Evolutionary conservation across 2,329 filamentous ascomycete genomes (phyloP).

Genomic region (Aspergillus oerlinghausenensis): DNA sequence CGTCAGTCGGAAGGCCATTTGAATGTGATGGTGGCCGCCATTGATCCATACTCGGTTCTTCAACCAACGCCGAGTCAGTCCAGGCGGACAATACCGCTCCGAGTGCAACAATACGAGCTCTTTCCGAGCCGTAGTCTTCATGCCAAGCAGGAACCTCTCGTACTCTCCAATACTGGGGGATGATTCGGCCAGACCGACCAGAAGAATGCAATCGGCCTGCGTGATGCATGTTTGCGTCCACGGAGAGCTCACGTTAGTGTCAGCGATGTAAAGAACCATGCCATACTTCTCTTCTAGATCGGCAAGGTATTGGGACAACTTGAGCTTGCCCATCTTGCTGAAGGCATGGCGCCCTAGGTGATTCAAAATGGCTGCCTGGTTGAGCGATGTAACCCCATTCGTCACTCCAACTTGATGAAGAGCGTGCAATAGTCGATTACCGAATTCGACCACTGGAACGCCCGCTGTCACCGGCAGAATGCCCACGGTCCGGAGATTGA

Average conservation of each 20-base stretch:
- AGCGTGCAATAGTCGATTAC: constrained; percentile 80
- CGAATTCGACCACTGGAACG: constrained; percentile 92
- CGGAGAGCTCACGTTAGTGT: constrained; percentile 93
- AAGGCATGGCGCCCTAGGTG: constrained; percentile 95
- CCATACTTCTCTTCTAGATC: constrained; percentile 97
- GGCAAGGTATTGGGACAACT: constrained; percentile 90
- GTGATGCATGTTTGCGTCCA: constrained; percentile 98
- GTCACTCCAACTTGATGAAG: constrained; percentile 82
- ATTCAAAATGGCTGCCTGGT: constrained; percentile 88
- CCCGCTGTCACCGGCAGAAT: constrained; percentile 86
- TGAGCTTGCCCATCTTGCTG: constrained; percentile 94
- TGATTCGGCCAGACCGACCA: constrained; percentile 85
- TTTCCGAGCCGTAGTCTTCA: constrained; percentile 94
- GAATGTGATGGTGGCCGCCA: constrained; percentile 93
- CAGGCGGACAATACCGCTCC: constrained; percentile 80
- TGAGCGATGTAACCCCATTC: constrained; percentile 86
- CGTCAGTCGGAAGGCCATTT: constrained; percentile 82
- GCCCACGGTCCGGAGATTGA: constrained; percentile 89
- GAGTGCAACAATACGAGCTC: constrained; percentile 84
- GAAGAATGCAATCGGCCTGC: constrained; percentile 91
- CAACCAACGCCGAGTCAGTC: constrained; percentile 83
- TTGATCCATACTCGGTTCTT: constrained; percentile 96
- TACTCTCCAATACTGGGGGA: constrained; percentile 93
- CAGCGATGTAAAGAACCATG: constrained; percentile 89
- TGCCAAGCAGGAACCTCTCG: constrained; percentile 90